These are phyloP conservation scores for Liriodendron chinense DNA, from an alignment of 164 flowering plant species.

Conservation along the genomic window DNA sequence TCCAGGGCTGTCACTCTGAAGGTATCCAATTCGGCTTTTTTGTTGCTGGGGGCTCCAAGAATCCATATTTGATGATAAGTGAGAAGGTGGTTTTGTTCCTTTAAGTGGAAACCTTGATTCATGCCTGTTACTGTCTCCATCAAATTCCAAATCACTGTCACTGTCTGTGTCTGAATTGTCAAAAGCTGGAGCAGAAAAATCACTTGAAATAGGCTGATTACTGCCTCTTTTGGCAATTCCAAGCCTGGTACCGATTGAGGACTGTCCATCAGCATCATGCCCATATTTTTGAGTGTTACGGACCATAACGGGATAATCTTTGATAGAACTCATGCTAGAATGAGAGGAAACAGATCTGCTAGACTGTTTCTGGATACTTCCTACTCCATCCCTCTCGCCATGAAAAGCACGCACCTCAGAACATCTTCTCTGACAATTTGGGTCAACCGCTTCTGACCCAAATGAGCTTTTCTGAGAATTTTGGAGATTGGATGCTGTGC, in stretches of 20 bases:
- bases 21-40: slow-evolving; percentile 7
- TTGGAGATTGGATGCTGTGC: slow-evolving; percentile 11
- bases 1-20: slow-evolving; percentile 8
- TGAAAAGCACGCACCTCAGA: slow-evolving; percentile 5
- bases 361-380: slow-evolving; percentile 21
- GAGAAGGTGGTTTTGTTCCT: slow-evolving; percentile 21
- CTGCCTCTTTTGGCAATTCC: slow-evolving; percentile 13
- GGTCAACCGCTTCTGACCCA: slow-evolving; percentile 18
- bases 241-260: slow-evolving; percentile 18
- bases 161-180: slow-evolving; percentile 62
- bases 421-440: slow-evolving; percentile 5
- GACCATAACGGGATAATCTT: slow-evolving; percentile 12
- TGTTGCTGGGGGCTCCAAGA: slow-evolving; percentile 24
- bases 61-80: slow-evolving; percentile 16
- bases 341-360: slow-evolving; percentile 13
- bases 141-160: slow-evolving; percentile 31
- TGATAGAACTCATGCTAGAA: background rate
- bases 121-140: slow-evolving; percentile 14
- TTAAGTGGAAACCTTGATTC: slow-evolving; percentile 24
- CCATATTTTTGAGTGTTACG: slow-evolving; percentile 13
- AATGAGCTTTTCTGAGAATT: slow-evolving; percentile 29
- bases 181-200: slow-evolving; percentile 35
- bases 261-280: slow-evolving; percentile 19
- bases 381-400: slow-evolving; percentile 11
- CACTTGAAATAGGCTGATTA: slow-evolving; percentile 22